phyloP scores from a whole-genome alignment of 805 yeast genomes.

The Zygotorulaspora chibaensis region DNA sequence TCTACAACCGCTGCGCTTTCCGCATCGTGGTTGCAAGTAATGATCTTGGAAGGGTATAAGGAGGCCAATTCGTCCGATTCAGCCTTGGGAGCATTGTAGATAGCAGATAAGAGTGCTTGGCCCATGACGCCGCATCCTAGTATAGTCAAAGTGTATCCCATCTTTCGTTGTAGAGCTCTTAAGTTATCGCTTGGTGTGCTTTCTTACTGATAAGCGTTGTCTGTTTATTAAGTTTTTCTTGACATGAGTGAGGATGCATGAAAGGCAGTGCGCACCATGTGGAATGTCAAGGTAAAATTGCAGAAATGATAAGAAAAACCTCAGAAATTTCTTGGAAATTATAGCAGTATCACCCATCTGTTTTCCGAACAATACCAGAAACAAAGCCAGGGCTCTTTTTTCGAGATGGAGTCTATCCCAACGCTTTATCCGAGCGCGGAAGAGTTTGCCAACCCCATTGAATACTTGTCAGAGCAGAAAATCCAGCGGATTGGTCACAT shows the following conservation, averaged over 20 bases:
- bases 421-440: constrained; percentile 49
- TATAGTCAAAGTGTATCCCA: constrained; percentile 60
- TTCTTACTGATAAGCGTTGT: background rate
- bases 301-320: background rate
- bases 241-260: background rate
- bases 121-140: constrained; percentile 97
- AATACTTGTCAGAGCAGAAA: constrained; percentile 52
- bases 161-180: constrained; percentile 3
- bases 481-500: constrained; percentile 44
- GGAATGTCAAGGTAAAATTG: background rate
- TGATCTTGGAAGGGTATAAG: constrained; percentile 62
- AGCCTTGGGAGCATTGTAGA: constrained; percentile 32
- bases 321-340: background rate
- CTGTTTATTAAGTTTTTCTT: background rate
- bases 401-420: constrained; percentile 42
- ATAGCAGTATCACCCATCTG: background rate
- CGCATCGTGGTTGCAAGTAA: constrained; percentile 61
- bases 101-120: constrained; percentile 80
- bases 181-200: background rate
- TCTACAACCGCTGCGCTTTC: constrained; percentile 48
- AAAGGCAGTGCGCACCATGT: background rate
- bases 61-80: constrained; percentile 25
- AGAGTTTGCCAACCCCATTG: constrained; percentile 61
- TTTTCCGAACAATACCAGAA: background rate
- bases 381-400: background rate